Conservation (phyloP, 768 basidiomycete species). For the Pisolithus orientalis region DNA sequence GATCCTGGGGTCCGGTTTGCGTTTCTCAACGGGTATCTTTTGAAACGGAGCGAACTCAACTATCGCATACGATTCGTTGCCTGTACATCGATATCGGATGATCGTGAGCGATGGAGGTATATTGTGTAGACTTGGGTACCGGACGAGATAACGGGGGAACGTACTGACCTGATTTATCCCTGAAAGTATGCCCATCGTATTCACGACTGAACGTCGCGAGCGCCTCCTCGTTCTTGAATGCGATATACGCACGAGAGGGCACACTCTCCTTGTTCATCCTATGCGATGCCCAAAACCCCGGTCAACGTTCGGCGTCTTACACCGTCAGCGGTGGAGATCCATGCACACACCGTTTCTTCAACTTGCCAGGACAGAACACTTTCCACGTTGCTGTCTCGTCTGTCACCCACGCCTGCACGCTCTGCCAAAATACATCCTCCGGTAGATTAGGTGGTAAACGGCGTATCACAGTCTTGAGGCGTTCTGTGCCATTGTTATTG, state of each 20-base stretch:
- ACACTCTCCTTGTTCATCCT: slow-evolving; percentile 83
- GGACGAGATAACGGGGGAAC: not conserved
- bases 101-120: not conserved
- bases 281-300: not conserved
- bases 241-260: slow-evolving; percentile 86
- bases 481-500: slow-evolving; percentile 36
- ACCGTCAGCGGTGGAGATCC: too few species aligned
- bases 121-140: too few species aligned
- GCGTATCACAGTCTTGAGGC: slow-evolving; percentile 83
- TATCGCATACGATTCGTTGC: slow-evolving; percentile 80
- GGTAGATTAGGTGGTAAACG: slow-evolving; percentile 89
- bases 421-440: slow-evolving; percentile 90
- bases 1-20: slow-evolving; percentile 74
- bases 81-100: slow-evolving; percentile 34
- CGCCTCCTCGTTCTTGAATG: slow-evolving; percentile 71
- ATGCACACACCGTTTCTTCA: slow-evolving; percentile 54
- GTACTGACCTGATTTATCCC: slow-evolving; percentile 80
- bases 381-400: slow-evolving; percentile 70
- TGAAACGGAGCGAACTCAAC: slow-evolving; percentile 95
- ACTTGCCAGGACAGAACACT: slow-evolving; percentile 59
- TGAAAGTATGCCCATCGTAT: slow-evolving; percentile 89
- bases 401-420: slow-evolving; percentile 77
- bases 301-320: not conserved
- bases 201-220: slow-evolving; percentile 71
- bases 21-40: slow-evolving; percentile 68